phyloP scores from a whole-genome alignment of 371 early-diverging fungal genomes.

The Dinochytrium kinnereticum region DNA sequence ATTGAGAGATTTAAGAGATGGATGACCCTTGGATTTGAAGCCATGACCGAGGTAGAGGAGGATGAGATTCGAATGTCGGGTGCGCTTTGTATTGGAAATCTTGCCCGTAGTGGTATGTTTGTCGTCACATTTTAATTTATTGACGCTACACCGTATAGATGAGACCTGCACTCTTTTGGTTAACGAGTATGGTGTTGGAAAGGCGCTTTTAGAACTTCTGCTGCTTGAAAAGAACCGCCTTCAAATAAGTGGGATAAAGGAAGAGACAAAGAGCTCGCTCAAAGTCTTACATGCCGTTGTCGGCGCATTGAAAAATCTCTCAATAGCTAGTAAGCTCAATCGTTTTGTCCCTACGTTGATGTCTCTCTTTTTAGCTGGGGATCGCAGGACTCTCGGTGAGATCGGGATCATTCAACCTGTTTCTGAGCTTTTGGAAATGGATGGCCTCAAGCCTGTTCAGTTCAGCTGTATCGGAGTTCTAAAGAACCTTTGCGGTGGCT shows the following conservation, averaged over 20 bases:
- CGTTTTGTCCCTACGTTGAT: not conserved
- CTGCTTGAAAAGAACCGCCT: constrained; percentile 41
- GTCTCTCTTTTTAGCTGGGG: constrained; percentile 33
- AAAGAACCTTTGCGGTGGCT: constrained; percentile 53
- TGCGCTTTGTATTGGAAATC: constrained; percentile 58
- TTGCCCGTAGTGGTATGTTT: constrained; percentile 49
- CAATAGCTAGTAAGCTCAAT: constrained; percentile 46
- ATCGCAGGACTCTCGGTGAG: constrained; percentile 45
- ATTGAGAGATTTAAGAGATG: constrained; percentile 51
- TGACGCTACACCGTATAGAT: constrained; percentile 13
- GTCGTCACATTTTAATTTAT: not conserved
- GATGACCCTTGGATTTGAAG: constrained; percentile 44
- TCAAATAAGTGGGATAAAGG: constrained; percentile 16
- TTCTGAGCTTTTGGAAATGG: constrained; percentile 43
- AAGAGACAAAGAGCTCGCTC: constrained; percentile 48
- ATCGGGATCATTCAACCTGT: constrained; percentile 43
- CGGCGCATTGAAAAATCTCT: constrained; percentile 59
- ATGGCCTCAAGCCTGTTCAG: constrained; percentile 51
- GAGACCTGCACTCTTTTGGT: constrained; percentile 48
- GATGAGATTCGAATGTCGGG: constrained; percentile 61
- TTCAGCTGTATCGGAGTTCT: constrained; percentile 49
- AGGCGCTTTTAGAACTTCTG: constrained; percentile 45
- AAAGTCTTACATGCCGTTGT: constrained; percentile 60
- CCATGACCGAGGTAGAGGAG: constrained; percentile 36
- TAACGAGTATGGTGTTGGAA: constrained; percentile 39